Evolutionary conservation across 345 rosid genomes (phyloP), one percentile per base, ranked within the genome.

Genomic region (Alliaria petiolata): DNA sequence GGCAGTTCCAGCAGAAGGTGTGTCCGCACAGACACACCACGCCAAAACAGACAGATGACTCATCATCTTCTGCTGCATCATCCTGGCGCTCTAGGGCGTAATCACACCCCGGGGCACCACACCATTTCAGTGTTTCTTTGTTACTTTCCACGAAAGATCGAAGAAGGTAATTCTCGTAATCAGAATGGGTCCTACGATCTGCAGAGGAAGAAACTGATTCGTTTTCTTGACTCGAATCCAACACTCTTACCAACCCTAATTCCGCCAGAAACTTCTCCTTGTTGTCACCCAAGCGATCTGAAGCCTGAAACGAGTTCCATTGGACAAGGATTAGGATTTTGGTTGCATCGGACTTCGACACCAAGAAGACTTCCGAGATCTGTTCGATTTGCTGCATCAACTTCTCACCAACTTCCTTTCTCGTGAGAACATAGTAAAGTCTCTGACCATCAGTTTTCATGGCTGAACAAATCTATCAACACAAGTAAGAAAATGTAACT

Each of bases 81-180:
- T 61, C 40, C 5, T 26, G 3, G 36, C 47, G 34, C 51, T 56
- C 42, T 1, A 72, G 28, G 11, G 70, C 77, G 42, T 55, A 45
- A 0, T 13, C 33, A 3, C 71, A 73, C 1, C 30, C 71, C 0
- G 4, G 2, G 3, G 6, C 43, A 46, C 52, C 71, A 73, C 77
- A 73, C 66, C 71, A 57, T 31, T 73, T 38, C 28, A 73, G n/a
- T n/a, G n/a, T n/a, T n/a, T n/a, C 22, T n/a, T 72, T 64, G 28
- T 44, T 38, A 60, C 1, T 7, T n/a, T 57, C 61, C 58, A 69
- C 2, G 12, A 13, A 69, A 5, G 70, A 62, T 6, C 5, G 8
- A 2, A 69, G n/a, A 15, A 46, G 3, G 11, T 62, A 62, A 4
- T 22, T 46, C 22, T 54, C 70, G 43, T 68, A 75, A 60, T 15